Evolutionary conservation across 1,139 yeast species (phyloP).

Genomic region (Lodderomyces margitis): DNA sequence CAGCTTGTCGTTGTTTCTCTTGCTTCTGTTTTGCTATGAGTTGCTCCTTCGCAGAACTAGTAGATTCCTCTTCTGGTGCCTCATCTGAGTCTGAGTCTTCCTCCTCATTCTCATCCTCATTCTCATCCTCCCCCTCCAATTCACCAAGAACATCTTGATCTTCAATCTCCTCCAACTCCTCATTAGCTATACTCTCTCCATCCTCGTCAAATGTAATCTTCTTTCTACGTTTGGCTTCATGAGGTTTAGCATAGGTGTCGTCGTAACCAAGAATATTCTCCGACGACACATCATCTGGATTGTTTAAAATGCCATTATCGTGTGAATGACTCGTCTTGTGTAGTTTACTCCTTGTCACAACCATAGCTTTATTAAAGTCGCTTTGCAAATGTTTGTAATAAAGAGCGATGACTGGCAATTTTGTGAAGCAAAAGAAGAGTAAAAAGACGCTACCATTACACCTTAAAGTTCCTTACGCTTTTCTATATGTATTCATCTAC

Average conservation of each 20-base stretch:
- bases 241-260: background rate
- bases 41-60: conserved; percentile 27
- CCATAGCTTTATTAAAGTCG: conserved; percentile 23
- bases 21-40: conserved; percentile 36
- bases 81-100: conserved; percentile 34
- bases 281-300: conserved; percentile 23
- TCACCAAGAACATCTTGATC: conserved; percentile 4
- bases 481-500: background rate
- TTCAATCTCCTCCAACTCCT: background rate
- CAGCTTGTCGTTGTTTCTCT: conserved; percentile 20
- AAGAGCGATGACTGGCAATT: background rate
- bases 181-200: conserved; percentile 16
- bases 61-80: conserved; percentile 51
- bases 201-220: conserved; percentile 8
- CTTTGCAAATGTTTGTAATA: no score
- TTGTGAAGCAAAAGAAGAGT: background rate
- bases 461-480: background rate
- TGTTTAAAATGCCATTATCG: conserved; percentile 9
- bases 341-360: conserved; percentile 24
- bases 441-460: background rate
- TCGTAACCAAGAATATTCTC: conserved; percentile 7
- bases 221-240: conserved; percentile 1
- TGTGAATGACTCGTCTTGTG: conserved; percentile 17
- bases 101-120: conserved; percentile 14
- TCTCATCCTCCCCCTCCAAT: conserved; percentile 12